These are phyloP conservation scores for Cladophialophora bantiana DNA, from an alignment of 2,329 filamentous ascomycete genomes.

Conservation along the genomic window DNA sequence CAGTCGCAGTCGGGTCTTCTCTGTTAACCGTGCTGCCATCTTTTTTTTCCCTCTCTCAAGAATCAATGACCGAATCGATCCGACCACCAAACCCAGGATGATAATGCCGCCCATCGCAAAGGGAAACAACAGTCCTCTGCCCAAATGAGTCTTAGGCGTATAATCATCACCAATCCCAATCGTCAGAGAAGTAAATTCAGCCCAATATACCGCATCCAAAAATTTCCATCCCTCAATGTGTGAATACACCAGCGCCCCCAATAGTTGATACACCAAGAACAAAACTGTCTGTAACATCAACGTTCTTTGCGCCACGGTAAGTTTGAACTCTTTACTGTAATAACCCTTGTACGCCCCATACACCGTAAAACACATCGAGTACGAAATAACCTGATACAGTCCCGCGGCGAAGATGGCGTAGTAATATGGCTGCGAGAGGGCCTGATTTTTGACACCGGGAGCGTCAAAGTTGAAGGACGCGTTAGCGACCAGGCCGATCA, in stretches of 20 bases:
- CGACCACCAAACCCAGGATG: slow-evolving; percentile 62
- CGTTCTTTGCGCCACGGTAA: slow-evolving; percentile 64
- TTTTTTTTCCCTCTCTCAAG: slow-evolving; percentile 50
- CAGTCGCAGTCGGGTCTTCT: slow-evolving; percentile 45
- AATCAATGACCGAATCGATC: slow-evolving; percentile 55
- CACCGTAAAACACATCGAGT: slow-evolving; percentile 62
- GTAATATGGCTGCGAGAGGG: slow-evolving; percentile 65
- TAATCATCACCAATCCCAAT: slow-evolving; percentile 63
- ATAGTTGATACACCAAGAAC: slow-evolving; percentile 50
- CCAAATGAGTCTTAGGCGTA: slow-evolving; percentile 57
- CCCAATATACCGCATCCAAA: slow-evolving; percentile 63
- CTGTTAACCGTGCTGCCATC: slow-evolving; percentile 46
- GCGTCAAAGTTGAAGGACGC: slow-evolving; percentile 48
- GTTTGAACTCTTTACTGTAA: slow-evolving; percentile 63
- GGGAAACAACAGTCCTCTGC: slow-evolving; percentile 60
- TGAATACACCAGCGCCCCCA: slow-evolving; percentile 49
- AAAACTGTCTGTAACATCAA: slow-evolving; percentile 55
- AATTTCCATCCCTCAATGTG: slow-evolving; percentile 60
- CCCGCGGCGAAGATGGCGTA: slow-evolving; percentile 65
- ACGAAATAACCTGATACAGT: slow-evolving; percentile 63
- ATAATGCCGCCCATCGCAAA: slow-evolving; percentile 64
- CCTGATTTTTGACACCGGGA: slow-evolving; percentile 51
- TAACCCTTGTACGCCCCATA: slow-evolving; percentile 62
- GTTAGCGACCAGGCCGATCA: slow-evolving; percentile 60
- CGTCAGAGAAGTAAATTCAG: slow-evolving; percentile 63